Base-by-base conservation (phyloP, 2,329 filamentous ascomycete genomes). In the Phialophora chinensis region DNA sequence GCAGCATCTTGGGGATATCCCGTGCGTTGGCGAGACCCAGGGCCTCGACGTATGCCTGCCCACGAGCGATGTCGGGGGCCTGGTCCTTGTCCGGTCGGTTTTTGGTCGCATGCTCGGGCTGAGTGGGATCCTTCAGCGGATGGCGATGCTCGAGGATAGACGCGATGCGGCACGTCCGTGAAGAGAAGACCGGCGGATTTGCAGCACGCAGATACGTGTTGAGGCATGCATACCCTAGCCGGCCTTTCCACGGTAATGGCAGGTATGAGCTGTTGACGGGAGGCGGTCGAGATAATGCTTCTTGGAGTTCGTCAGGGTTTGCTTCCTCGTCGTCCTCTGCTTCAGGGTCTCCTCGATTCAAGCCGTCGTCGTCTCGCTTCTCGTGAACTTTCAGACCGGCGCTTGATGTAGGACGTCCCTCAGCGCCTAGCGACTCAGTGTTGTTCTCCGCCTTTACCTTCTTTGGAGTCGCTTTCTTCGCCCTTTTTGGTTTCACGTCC, bases 91-190 rank as follows among this genome's bases (percentile, higher is more conserved):
- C 91, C 0, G 92, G 93, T 0, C 92, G 86, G 73, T 97, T 97
- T 78, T 95, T 96, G 20, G 87, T 93, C 0, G 91, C 74, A 76
- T 97, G 93, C 69, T 92, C 88, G 0, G 92, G 91, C 72, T 91
- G 87, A 0, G 85, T 85, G 0, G 91, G 90, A 70, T 97, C 88
- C 71, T 84, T 83, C 1, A 97, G 82, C 0, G 93, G 92, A 77
- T 97, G 88, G 8, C 92, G 88, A 73, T 97, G 92, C 65, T 97
- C 93, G 11, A 97, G 76, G 52, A 98, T 97, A 0, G 92, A 96
- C 1, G 91, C 85, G 68, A 98, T 94, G 33, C 93, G 90, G 75
- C 93, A 97, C 0, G 94, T 97, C 63, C 94, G 87, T 0, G 94
- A 97, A 71, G 89, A 91, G 78, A 97, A 98, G 1, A 98, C 88